Percentiles rank a stretch among this genome's conserved stretches.
phyloP scores from a whole-genome alignment of 2,329 filamentous ascomycete genomes.

The Colletotrichum brevisporum region DNA sequence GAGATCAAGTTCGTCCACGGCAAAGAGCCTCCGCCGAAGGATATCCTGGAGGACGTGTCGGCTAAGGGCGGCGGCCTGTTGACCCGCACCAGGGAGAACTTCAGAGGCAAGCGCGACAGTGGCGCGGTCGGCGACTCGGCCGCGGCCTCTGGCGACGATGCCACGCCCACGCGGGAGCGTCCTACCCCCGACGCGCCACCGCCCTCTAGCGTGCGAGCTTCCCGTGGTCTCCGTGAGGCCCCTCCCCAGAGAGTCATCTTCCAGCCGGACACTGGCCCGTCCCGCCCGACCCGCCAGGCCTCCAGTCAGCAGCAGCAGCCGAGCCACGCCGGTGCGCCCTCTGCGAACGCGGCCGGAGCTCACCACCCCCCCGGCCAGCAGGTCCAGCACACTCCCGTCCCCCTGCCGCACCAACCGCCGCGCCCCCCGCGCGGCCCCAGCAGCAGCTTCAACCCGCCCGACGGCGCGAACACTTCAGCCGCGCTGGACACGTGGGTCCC shows the following conservation, averaged over 20 bases:
- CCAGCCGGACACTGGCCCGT: constrained; percentile 81
- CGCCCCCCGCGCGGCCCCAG: constrained; percentile 57
- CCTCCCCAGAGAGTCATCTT: constrained; percentile 88
- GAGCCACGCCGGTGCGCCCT: constrained; percentile 46
- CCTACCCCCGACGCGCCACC: constrained; percentile 64
- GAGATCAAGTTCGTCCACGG: constrained; percentile 85
- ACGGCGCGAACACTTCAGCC: constrained; percentile 69
- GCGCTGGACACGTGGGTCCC: constrained; percentile 66
- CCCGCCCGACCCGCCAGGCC: constrained; percentile 74
- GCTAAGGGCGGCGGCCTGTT: constrained; percentile 88
- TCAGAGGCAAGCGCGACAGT: constrained; percentile 63
- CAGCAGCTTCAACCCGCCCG: constrained; percentile 66
- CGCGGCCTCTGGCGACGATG: constrained; percentile 45
- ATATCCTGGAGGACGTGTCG: constrained; percentile 89
- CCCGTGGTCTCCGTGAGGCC: constrained; percentile 81
- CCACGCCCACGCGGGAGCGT: constrained; percentile 69
- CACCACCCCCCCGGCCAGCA: constrained; percentile 44
- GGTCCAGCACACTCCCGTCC: constrained; percentile 48
- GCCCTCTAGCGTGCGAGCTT: constrained; percentile 68
- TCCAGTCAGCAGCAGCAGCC: constrained; percentile 46
- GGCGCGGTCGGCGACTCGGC: constrained; percentile 35
- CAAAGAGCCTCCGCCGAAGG: constrained; percentile 86
- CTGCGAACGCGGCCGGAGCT: constrained; percentile 41
- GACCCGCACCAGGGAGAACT: constrained; percentile 84
- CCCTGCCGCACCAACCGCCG: constrained; percentile 46